These are phyloP conservation scores for Candida ficus DNA, from an alignment of 805 yeast species.

Conservation along the genomic window DNA sequence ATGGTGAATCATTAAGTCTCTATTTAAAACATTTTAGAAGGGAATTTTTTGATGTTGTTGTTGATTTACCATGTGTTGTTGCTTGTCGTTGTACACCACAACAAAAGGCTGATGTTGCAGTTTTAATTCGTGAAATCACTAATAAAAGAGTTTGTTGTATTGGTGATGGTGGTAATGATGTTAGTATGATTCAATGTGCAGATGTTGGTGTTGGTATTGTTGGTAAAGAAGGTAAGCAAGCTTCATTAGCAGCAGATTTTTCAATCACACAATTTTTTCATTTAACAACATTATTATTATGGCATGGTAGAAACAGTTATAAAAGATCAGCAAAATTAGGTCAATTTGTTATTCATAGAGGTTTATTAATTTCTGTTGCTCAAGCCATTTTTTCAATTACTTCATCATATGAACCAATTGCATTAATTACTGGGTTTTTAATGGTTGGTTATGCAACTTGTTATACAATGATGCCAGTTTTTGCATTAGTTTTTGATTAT, in stretches of 20 bases:
- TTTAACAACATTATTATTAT: constrained; percentile 75
- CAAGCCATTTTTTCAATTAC: constrained; percentile 90
- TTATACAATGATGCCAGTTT: constrained; percentile 98
- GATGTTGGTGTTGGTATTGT: constrained; percentile 99
- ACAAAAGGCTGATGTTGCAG: constrained; percentile 94
- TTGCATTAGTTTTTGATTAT: constrained; percentile 82
- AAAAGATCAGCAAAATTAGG: constrained; percentile 93
- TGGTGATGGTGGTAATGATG: constrained; percentile 99
- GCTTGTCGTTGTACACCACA: constrained; percentile 99
- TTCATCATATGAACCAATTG: constrained; percentile 88
- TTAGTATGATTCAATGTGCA: constrained; percentile 97
- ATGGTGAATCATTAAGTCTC: constrained; percentile 83
- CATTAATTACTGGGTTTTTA: constrained; percentile 91
- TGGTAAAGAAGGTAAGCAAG: constrained; percentile 98
- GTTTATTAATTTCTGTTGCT: constrained; percentile 86
- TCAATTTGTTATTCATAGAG: constrained; percentile 95
- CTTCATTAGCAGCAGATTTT: constrained; percentile 95
- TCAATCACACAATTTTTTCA: constrained; percentile 89
- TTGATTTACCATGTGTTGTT: constrained; percentile 85
- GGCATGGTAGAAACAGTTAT: constrained; percentile 99
- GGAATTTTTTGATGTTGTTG: constrained; percentile 75
- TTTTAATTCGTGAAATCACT: constrained; percentile 69
- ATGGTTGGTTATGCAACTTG: constrained; percentile 98
- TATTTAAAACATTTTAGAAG: constrained; percentile 57
- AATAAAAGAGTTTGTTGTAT: constrained; percentile 93